Evolutionary conservation across 1,284 basidiomycete genomes (phyloP).

Genomic region (Sporisorium reilianum): DNA sequence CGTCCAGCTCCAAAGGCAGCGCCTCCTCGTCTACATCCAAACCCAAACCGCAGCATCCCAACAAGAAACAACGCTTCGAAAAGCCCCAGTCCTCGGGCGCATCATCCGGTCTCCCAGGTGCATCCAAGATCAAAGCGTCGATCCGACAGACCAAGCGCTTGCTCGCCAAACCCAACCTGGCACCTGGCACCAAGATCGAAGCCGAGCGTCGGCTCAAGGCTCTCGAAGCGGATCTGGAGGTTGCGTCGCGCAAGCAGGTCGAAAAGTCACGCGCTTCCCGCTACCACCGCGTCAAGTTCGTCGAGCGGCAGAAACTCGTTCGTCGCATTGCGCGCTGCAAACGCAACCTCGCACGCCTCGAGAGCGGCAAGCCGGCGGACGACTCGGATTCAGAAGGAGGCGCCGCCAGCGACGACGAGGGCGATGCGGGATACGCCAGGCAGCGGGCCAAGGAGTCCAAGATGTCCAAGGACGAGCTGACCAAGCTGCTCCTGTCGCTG

Average conservation of each 20-base stretch:
- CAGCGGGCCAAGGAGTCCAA: slow-evolving; percentile 30
- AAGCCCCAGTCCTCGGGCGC: slow-evolving; percentile 11
- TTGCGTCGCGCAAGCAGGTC: slow-evolving; percentile 27
- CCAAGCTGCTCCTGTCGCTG: slow-evolving; percentile 18
- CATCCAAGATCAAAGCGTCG: slow-evolving; percentile 53
- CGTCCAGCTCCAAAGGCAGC: slow-evolving; percentile 7
- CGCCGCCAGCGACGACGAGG: slow-evolving; percentile 21
- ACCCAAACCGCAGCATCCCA: slow-evolving; percentile 13
- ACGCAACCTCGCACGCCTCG: slow-evolving; percentile 19
- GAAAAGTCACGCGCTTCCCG: slow-evolving; percentile 41
- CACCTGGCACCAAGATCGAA: slow-evolving; percentile 54
- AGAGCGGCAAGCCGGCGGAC: slow-evolving; percentile 6
- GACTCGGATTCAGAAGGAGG: slow-evolving; percentile 31
- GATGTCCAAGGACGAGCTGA: slow-evolving; percentile 27
- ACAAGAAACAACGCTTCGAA: slow-evolving; percentile 35
- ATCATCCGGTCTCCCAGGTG: slow-evolving; percentile 30
- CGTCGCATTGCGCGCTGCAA: slow-evolving; percentile 36
- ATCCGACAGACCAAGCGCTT: slow-evolving; percentile 59
- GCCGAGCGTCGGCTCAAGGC: slow-evolving; percentile 55
- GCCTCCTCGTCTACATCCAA: slow-evolving; percentile 16
- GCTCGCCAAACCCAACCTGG: slow-evolving; percentile 52
- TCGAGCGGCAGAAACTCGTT: slow-evolving; percentile 48
- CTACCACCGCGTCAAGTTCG: slow-evolving; percentile 58
- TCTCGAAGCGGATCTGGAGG: slow-evolving; percentile 47
- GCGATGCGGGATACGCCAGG: slow-evolving; percentile 10